Base-by-base conservation (phyloP, 2,329 filamentous ascomycete genomes). In the Xylaria multiplex region DNA sequence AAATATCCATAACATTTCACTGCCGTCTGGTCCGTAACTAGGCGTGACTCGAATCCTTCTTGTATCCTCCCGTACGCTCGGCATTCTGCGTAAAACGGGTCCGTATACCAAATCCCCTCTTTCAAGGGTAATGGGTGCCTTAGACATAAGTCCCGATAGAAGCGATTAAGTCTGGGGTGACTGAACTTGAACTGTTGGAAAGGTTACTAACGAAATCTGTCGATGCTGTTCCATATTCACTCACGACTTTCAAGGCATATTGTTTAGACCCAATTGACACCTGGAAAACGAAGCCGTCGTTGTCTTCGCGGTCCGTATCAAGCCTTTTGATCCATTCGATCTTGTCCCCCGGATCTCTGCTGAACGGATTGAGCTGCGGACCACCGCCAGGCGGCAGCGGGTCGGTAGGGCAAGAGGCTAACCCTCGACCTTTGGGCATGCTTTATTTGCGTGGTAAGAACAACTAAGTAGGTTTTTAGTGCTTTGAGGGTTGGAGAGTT, bases 11-110 rank as follows among this genome's bases (percentile, higher is more conserved):
- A 27, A 35, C 46, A 63, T 27, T 37, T 58, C 3, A 57, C 53
- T n/a, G 60, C 45, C 1, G 24, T 52, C 8, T 52, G 27, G 30
- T 55, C 14, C 14, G 2, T 37, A 4, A 62, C 43, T 11, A 40
- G 7, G 14, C 40, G 27, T 2, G 49, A 30, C 13, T 13, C 22
- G 13, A 30, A 11, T 8, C 43, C 53, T 13, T 63, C 53, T 13
- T 58, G 2, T 4, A 59, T 64, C 16, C 48, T 64, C 1, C 61
- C 61, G 8, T 64, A 64, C 4, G 61, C 61, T 48, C 61, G 54
- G 16, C 61, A 64, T 42, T 64, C 61, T 5, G 61, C 55, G 9
- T 64, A 54, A 30, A 64, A 64, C 3, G 61, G 55, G 19, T 64
- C 55, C 0, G 55, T 64, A 13, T 64, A 59, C 4, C 13, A 58